A percentile compares a stretch with the other conserved stretches of the same genome.
These are phyloP conservation scores for Pichia occidentalis DNA, from an alignment of 805 yeast genomes.

Conservation along the genomic window DNA sequence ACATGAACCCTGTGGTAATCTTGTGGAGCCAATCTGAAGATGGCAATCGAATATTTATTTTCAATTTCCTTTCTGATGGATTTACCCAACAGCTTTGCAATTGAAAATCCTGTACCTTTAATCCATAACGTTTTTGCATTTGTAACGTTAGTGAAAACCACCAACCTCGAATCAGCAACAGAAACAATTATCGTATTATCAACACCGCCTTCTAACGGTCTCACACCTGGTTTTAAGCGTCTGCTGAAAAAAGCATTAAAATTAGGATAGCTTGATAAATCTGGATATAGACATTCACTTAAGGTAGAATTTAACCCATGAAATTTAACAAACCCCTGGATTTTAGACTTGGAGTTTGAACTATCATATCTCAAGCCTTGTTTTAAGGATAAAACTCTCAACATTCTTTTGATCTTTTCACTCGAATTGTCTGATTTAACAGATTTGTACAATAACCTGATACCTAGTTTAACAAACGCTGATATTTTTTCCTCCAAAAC, in stretches of 20 bases:
- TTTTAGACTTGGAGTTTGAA: constrained; percentile 58
- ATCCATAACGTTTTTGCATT: constrained; percentile 79
- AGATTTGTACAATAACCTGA: constrained; percentile 74
- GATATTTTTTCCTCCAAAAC: constrained; percentile 93
- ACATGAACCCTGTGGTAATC: constrained; percentile 92
- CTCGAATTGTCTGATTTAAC: constrained; percentile 38
- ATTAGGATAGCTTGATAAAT: constrained; percentile 47
- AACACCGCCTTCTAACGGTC: constrained; percentile 58
- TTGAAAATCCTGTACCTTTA: constrained; percentile 72
- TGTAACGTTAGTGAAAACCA: constrained; percentile 53
- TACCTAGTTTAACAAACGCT: constrained; percentile 80
- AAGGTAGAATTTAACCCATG: constrained; percentile 69
- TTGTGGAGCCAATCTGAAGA: constrained; percentile 92
- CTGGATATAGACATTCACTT: constrained; percentile 51
- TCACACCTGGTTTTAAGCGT: constrained; percentile 59
- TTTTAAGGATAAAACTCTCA: constrained; percentile 61
- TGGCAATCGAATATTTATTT: constrained; percentile 54
- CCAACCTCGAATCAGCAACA: constrained; percentile 85
- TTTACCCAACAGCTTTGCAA: constrained; percentile 41
- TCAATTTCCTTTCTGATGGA: constrained; percentile 32
- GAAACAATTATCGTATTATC: constrained; percentile 47
- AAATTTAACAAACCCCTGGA: constrained; percentile 71
- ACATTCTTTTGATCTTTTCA: constrained; percentile 50
- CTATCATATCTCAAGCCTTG: constrained; percentile 83
- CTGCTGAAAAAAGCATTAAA: constrained; percentile 91